phyloP scores from a whole-genome alignment of 257 asterid genomes.

The Avicennia marina region DNA sequence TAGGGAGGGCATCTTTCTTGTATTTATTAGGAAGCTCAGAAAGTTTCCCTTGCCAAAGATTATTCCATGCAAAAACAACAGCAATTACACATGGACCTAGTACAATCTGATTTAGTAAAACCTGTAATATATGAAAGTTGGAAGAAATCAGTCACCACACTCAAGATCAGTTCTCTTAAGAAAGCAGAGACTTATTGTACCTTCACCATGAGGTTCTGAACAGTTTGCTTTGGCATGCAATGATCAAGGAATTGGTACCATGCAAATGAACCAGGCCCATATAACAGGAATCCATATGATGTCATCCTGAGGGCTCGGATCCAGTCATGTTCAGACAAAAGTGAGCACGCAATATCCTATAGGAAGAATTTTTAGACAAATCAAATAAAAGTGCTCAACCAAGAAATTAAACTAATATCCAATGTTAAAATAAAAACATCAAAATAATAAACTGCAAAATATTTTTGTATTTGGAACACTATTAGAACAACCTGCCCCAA shows the following conservation, averaged over 20 bases:
- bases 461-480: no score
- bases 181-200: slow-evolving; percentile 25
- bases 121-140: slow-evolving; percentile 63
- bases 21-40: slow-evolving; percentile 84
- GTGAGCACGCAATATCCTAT: slow-evolving; percentile 47
- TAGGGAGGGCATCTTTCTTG: slow-evolving; percentile 85
- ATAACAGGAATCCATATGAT: slow-evolving; percentile 78
- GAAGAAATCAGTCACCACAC: background rate
- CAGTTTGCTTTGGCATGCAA: slow-evolving; percentile 64
- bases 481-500: no score
- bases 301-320: slow-evolving; percentile 77
- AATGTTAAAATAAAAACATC: background rate
- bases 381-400: slow-evolving; percentile 1
- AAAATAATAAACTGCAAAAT: no score
- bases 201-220: slow-evolving; percentile 58
- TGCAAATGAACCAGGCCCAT: slow-evolving; percentile 87
- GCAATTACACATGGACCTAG: slow-evolving; percentile 84
- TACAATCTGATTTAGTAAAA: slow-evolving; percentile 68
- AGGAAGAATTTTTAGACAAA: background rate
- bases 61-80: slow-evolving; percentile 88
- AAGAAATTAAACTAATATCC: background rate
- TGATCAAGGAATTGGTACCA: slow-evolving; percentile 88
- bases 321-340: slow-evolving; percentile 72
- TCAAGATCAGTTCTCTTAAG: background rate
- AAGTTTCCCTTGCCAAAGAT: slow-evolving; percentile 83